Evolutionary conservation across 352 stramenopile genomes (phyloP).

Genomic region (Phytophthora pini): DNA sequence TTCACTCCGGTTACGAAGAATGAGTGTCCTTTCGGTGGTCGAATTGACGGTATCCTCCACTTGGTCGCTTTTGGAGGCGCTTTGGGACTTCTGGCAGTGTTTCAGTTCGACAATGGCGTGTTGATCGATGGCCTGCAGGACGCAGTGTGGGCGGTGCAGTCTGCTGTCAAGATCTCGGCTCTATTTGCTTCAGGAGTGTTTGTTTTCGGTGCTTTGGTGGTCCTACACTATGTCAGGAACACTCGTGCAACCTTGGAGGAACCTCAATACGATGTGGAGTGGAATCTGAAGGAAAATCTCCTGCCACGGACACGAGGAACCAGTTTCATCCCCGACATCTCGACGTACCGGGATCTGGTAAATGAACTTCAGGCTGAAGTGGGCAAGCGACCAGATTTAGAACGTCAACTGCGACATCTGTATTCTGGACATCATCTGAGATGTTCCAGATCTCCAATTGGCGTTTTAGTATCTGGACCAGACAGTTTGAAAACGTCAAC

Average conservation of each 20-base stretch:
- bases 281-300: conserved; percentile 12
- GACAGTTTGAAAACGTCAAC: conserved; percentile 33
- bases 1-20: background rate
- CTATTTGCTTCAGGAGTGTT: conserved; percentile 17
- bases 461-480: conserved; percentile 46
- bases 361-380: conserved; percentile 12
- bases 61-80: conserved; percentile 19
- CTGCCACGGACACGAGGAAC: background rate
- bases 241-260: background rate
- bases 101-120: conserved; percentile 22
- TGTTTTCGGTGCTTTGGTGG: background rate
- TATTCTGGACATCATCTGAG: conserved; percentile 2
- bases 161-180: conserved; percentile 7
- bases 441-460: conserved; percentile 16
- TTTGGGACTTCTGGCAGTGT: conserved; percentile 9
- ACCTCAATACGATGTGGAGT: conserved; percentile 1
- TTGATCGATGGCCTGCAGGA: conserved; percentile 20
- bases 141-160: conserved; percentile 21
- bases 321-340: background rate
- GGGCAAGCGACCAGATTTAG: conserved; percentile 20
- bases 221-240: conserved; percentile 7
- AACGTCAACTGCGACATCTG: conserved; percentile 9
- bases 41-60: conserved; percentile 8
- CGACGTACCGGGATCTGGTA: conserved; percentile 23
- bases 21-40: conserved; percentile 12